Base-by-base conservation (phyloP, 768 basidiomycete genomes). In the Phaeotremella skinneri region DNA sequence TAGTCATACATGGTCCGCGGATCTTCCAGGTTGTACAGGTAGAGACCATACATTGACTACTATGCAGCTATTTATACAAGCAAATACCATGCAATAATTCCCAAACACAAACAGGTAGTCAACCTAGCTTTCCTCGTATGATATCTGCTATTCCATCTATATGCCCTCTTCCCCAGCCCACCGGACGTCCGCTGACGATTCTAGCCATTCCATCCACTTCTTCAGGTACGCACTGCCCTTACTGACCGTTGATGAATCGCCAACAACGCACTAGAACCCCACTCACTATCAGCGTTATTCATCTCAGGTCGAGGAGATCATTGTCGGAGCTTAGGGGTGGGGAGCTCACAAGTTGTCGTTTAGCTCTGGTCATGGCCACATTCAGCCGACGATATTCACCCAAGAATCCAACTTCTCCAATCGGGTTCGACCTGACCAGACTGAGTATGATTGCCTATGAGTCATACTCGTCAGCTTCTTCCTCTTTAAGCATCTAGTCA, bases 331-430 rank as follows among this genome's bases (percentile, higher is more conserved):
- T 25, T 13, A n/a, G 29, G 49, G 43, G 53, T 20, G 11, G 23
- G 31, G 6, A n/a, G 81, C 86, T 63, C 64, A 93, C 91, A 49
- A 96, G 80, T 69, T 93, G 91, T 41, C 92, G 81, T 70, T 86
- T 87, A 4, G 92, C 90, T 56, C 92, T 81, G 3, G 92, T 97
- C 92, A 81, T 79, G 1, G 78, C 78, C 1, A 81, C 80, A 55
- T 99, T 99, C 70, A 99, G 79, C 34, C 96, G 80, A 48, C 96
- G 81, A 66, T 90, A 88, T 71, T 99, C 96, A 72, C 88, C 90
- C 70, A 99, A 76, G 76, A 99, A 99, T 0, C 94, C 94, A 1
- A 98, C 90, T 65, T 94, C 89, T 34, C 91, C 82, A 85, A 90
- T 69, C 4, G 54, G 85, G 68, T 98, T 99, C 65, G 91, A 93